These are phyloP conservation scores for Candida ulmi DNA, from an alignment of 805 yeast species.

Conservation along the genomic window DNA sequence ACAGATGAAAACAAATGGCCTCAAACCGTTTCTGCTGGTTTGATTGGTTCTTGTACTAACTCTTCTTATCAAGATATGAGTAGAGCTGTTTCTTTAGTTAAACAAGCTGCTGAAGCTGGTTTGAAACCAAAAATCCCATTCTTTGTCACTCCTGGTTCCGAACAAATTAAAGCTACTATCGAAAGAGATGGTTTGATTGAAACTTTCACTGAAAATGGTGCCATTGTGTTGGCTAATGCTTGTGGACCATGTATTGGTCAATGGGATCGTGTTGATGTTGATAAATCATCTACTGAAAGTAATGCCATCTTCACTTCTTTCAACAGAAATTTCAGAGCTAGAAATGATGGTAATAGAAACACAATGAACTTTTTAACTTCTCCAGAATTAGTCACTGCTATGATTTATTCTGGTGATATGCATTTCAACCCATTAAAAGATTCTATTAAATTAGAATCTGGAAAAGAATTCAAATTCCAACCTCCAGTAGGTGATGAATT, in stretches of 20 bases:
- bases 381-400: slow-evolving; percentile 95
- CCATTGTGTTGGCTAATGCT: slow-evolving; percentile 90
- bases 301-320: slow-evolving; percentile 95
- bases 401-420: slow-evolving; percentile 91
- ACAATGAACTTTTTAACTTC: slow-evolving; percentile 98
- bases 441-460: slow-evolving; percentile 63
- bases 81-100: slow-evolving; percentile 85
- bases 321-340: slow-evolving; percentile 95
- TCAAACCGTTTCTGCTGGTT: slow-evolving; percentile 76
- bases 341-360: slow-evolving; percentile 97
- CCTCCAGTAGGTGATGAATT: slow-evolving; percentile 83
- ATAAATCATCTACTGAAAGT: slow-evolving; percentile 55
- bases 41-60: slow-evolving; percentile 97
- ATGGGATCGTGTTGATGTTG: slow-evolving; percentile 90
- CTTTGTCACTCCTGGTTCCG: slow-evolving; percentile 97
- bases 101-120: slow-evolving; percentile 83
- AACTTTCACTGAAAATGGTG: slow-evolving; percentile 82
- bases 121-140: slow-evolving; percentile 86
- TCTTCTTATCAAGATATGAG: slow-evolving; percentile 98
- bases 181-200: slow-evolving; percentile 89
- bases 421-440: slow-evolving; percentile 90
- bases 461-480: slow-evolving; percentile 68
- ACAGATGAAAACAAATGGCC: slow-evolving; percentile 84
- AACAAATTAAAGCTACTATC: slow-evolving; percentile 94
- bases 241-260: slow-evolving; percentile 99